Percentiles rank a stretch among this genome's conserved stretches.
Conservation (phyloP, 768 basidiomycete species). For the Pholiota microspora region DNA sequence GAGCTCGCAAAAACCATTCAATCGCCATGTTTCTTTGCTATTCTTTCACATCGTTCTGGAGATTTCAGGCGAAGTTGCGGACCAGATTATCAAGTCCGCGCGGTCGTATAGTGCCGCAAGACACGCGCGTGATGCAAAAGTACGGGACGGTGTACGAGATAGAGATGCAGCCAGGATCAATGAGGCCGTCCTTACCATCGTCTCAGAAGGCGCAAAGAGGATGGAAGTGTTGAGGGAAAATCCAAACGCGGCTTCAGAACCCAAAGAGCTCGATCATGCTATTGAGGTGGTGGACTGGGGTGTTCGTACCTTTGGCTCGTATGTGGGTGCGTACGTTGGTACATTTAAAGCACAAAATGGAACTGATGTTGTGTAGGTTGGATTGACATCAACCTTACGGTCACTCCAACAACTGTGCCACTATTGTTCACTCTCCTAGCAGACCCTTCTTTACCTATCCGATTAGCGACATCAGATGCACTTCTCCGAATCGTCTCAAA, state of each 20-base stretch:
- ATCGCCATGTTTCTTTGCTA: slow-evolving; percentile 82
- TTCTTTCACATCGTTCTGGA: slow-evolving; percentile 92
- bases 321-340: slow-evolving; percentile 74
- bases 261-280: slow-evolving; percentile 53
- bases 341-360: neutral
- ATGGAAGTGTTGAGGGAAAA: slow-evolving; percentile 53
- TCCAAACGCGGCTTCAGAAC: slow-evolving; percentile 35
- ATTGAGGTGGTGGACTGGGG: slow-evolving; percentile 90
- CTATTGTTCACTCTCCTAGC: slow-evolving; percentile 82
- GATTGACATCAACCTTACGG: slow-evolving; percentile 96
- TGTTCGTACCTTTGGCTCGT: slow-evolving; percentile 88
- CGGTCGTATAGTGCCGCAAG: slow-evolving; percentile 67
- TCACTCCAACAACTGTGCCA: slow-evolving; percentile 86
- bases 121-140: slow-evolving; percentile 76
- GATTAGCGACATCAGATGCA: slow-evolving; percentile 78
- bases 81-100: slow-evolving; percentile 89
- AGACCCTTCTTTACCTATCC: slow-evolving; percentile 74
- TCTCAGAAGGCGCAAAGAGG: slow-evolving; percentile 66
- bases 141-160: slow-evolving; percentile 88
- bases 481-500: slow-evolving; percentile 85
- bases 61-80: slow-evolving; percentile 96
- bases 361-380: slow-evolving; percentile 59
- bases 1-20: slow-evolving; percentile 58
- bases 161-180: slow-evolving; percentile 86
- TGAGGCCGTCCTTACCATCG: slow-evolving; percentile 80